Evolutionary conservation across 306 rosid species (phyloP).

Genomic region (Comarum palustre): DNA sequence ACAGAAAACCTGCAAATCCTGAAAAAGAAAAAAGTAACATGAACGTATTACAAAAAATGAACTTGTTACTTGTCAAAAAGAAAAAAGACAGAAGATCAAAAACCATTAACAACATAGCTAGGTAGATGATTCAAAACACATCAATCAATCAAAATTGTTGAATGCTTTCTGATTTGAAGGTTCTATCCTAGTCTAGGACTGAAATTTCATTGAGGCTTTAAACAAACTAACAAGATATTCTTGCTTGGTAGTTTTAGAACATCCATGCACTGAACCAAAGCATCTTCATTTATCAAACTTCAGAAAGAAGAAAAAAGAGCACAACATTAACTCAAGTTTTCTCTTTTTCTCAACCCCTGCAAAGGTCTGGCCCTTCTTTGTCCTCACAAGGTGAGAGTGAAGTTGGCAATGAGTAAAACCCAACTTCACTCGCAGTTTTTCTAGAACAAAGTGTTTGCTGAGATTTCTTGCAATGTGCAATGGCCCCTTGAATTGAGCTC

Average conservation of each 20-base stretch:
- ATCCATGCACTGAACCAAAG: slow-evolving; percentile 26
- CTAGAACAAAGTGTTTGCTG: slow-evolving; percentile 49
- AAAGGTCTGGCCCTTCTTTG: slow-evolving; percentile 49
- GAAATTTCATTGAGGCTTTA: background rate
- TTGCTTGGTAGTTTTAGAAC: slow-evolving; percentile 28
- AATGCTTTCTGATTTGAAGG: slow-evolving; percentile 14
- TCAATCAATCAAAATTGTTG: slow-evolving; percentile 10
- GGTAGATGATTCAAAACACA: slow-evolving; percentile 3
- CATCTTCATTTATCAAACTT: slow-evolving; percentile 24
- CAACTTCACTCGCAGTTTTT: slow-evolving; percentile 48
- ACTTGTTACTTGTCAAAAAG: background rate
- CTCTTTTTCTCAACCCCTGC: slow-evolving; percentile 41
- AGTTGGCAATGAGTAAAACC: slow-evolving; percentile 49
- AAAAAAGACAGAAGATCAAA: background rate
- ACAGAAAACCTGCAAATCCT: background rate
- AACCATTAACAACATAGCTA: background rate
- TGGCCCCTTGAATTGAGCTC: slow-evolving; percentile 91
- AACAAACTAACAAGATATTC: slow-evolving; percentile 23
- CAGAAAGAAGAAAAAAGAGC: slow-evolving; percentile 17
- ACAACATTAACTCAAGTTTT: slow-evolving; percentile 12
- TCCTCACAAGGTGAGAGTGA: slow-evolving; percentile 49
- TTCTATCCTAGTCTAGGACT: background rate
- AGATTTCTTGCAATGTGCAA: slow-evolving; percentile 92
- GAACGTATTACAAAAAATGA: too few relatives aligned
- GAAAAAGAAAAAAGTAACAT: background rate